Evolutionary conservation across 2,329 filamentous ascomycete species (phyloP).

Genomic region (Pseudogymnoascus sp.): DNA sequence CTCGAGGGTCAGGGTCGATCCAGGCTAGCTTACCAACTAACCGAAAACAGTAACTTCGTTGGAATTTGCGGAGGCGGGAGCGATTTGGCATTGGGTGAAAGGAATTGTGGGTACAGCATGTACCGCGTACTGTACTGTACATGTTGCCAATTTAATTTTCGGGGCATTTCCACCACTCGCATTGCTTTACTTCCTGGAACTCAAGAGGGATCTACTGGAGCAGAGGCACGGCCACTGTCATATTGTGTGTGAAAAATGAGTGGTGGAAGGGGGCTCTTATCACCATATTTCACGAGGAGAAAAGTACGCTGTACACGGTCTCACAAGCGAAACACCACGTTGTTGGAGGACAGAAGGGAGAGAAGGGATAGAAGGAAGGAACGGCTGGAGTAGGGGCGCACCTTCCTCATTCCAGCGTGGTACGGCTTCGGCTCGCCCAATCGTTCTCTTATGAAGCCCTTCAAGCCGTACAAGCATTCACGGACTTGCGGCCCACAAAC

Average conservation of each 20-base stretch:
- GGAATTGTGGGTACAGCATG: background rate
- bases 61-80: background rate
- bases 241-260: background rate
- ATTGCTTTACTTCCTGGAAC: background rate
- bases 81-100: conserved; percentile 3
- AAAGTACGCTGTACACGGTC: background rate
- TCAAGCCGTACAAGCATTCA: background rate
- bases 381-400: background rate
- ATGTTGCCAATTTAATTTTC: background rate
- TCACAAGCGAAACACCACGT: background rate
- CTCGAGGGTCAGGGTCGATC: background rate
- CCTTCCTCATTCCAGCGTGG: background rate
- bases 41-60: background rate
- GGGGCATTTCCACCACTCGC: background rate
- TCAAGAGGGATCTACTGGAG: background rate
- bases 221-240: background rate
- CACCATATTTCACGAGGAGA: background rate
- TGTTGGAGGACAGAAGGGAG: background rate
- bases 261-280: background rate
- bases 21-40: background rate
- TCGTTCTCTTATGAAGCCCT: background rate
- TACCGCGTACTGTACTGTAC: background rate
- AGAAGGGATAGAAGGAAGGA: background rate
- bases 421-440: background rate
- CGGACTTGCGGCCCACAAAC: background rate